Conservation (phyloP, 257 asterid genomes). For the Perilla frutescens region DNA sequence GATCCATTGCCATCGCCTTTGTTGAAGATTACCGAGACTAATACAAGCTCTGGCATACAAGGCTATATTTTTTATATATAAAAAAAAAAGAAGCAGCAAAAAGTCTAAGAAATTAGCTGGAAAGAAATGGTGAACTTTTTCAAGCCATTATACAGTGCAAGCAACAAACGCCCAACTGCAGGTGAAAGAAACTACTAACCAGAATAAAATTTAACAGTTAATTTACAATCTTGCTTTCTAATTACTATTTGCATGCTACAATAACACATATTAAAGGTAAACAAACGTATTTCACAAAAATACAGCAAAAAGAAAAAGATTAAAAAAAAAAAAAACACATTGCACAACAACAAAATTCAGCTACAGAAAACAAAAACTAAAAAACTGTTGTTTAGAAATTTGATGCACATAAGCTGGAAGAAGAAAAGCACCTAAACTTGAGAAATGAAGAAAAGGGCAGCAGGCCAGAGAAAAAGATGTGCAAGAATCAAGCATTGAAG, state of each 20-base stretch:
- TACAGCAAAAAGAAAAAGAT: conserved; percentile 4
- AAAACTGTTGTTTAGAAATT: background rate
- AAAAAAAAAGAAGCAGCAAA: background rate
- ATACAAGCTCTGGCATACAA: background rate
- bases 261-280: background rate
- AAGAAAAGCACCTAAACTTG: background rate
- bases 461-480: background rate
- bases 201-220: conserved; percentile 7
- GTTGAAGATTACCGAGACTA: conserved; percentile 5
- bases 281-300: conserved; percentile 16
- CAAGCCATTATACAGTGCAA: conserved; percentile 12
- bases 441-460: conserved; percentile 20
- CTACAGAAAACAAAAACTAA: background rate
- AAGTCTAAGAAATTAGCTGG: background rate
- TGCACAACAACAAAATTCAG: conserved; percentile 28
- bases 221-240: conserved; percentile 19
- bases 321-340: conserved; percentile 10
- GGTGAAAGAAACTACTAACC: background rate
- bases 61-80: background rate
- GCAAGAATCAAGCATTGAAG: conserved; percentile 29
- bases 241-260: conserved; percentile 18
- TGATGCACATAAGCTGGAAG: background rate
- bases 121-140: conserved; percentile 10
- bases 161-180: conserved; percentile 23
- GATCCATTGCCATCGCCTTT: background rate